Evolutionary conservation across 768 basidiomycete genomes (phyloP).

Genomic region (Termitomyces sp.): DNA sequence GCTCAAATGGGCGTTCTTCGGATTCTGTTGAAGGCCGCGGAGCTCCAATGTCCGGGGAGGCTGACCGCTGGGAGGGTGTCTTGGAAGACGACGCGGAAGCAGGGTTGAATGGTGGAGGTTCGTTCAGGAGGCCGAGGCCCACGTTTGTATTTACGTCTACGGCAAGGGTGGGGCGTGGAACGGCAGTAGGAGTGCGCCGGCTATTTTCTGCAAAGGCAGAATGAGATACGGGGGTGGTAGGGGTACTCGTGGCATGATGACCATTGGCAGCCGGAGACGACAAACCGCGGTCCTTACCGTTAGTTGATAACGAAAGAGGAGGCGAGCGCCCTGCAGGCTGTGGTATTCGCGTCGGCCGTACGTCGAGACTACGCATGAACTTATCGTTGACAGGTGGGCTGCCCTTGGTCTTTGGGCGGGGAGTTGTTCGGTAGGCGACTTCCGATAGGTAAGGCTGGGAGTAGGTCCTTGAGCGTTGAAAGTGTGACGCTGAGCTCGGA

Average conservation of each 20-base stretch:
- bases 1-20: constrained; percentile 80
- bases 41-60: constrained; percentile 30
- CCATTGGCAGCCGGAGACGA: constrained; percentile 14
- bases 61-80: constrained; percentile 27
- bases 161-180: neutral
- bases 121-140: constrained; percentile 50
- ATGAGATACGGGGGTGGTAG: constrained; percentile 8
- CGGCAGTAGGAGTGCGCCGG: constrained; percentile 1
- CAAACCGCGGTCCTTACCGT: constrained; percentile 12
- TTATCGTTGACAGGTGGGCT: constrained; percentile 27
- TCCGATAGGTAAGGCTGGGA: constrained; percentile 56
- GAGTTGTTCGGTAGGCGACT: constrained; percentile 21
- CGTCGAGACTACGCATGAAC: constrained; percentile 41
- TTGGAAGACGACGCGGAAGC: constrained; percentile 42
- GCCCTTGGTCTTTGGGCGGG: constrained; percentile 24
- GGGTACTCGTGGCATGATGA: constrained; percentile 11
- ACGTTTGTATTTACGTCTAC: constrained; percentile 11
- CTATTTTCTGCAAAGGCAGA: constrained; percentile 3
- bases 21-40: constrained; percentile 65
- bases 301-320: constrained; percentile 22
- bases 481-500: constrained; percentile 15
- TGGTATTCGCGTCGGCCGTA: constrained; percentile 49
- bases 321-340: constrained; percentile 26
- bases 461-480: constrained; percentile 56
- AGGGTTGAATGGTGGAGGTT: constrained; percentile 56